Evolutionary conservation across 2,329 filamentous ascomycete species (phyloP).

Genomic region (Cladosporium cucumerinum): DNA sequence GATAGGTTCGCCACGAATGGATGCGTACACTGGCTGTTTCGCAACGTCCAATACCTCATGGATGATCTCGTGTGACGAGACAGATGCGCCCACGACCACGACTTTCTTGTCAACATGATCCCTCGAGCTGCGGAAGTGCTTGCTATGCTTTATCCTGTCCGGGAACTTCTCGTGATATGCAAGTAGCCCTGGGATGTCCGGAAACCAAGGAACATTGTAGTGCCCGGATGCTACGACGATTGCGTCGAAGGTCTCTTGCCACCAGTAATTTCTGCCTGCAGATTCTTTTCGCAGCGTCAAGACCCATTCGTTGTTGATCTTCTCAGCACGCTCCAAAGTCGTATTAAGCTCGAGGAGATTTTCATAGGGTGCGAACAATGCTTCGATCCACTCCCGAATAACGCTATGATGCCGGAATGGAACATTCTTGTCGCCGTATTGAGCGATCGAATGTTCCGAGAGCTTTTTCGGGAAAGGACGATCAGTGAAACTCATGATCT

Average conservation of each 20-base stretch:
- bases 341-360: background rate
- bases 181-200: background rate
- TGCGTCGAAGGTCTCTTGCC: background rate
- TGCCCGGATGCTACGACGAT: background rate
- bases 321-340: background rate
- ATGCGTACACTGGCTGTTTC: background rate
- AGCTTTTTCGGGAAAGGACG: background rate
- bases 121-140: background rate
- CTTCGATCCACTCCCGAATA: background rate
- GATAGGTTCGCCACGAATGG: background rate
- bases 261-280: background rate
- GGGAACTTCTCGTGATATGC: background rate
- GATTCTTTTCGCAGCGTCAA: background rate
- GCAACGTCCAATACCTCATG: background rate
- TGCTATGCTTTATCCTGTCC: background rate
- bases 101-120: background rate
- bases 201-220: background rate
- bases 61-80: background rate
- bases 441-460: background rate
- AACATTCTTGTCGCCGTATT: background rate
- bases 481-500: background rate
- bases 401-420: background rate
- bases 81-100: background rate
- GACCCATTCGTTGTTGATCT: background rate
- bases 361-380: background rate